phyloP scores from a whole-genome alignment of 1,284 basidiomycete genomes.

The Ustilago shanxiensis region DNA sequence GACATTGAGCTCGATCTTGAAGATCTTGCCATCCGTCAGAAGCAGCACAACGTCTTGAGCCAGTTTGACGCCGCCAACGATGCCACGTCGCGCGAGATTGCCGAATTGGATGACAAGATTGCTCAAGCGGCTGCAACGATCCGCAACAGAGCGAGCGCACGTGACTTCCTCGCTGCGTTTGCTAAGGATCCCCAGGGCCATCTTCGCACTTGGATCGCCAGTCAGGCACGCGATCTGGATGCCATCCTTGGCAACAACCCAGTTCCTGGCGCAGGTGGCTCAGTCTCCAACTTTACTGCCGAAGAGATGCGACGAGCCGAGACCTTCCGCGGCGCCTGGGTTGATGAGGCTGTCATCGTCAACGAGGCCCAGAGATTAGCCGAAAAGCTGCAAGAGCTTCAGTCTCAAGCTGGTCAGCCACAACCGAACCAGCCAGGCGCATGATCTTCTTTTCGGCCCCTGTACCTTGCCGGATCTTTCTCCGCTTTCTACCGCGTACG shows the following conservation, averaged over 20 bases:
- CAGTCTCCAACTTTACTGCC: conserved; percentile 74
- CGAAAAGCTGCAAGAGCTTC: conserved; percentile 61
- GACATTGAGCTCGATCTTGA: conserved; percentile 92
- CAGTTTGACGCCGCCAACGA: conserved; percentile 78
- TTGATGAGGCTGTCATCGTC: conserved; percentile 69
- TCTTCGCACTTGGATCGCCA: conserved; percentile 88
- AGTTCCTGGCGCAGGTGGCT: conserved; percentile 76
- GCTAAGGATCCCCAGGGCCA: conserved; percentile 83
- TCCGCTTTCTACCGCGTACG: background rate
- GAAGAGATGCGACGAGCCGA: conserved; percentile 90
- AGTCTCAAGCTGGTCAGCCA: conserved; percentile 37
- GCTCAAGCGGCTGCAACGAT: conserved; percentile 74
- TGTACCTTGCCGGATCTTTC: background rate
- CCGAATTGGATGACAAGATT: conserved; percentile 84
- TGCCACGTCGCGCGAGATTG: conserved; percentile 75
- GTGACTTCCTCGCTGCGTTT: conserved; percentile 87
- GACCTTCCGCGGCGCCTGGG: conserved; percentile 90
- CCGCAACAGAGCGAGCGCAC: conserved; percentile 85
- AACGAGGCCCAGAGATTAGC: conserved; percentile 64
- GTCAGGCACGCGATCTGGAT: conserved; percentile 90
- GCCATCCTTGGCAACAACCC: conserved; percentile 78
- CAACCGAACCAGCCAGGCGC: conserved; percentile 21
- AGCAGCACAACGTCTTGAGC: conserved; percentile 81
- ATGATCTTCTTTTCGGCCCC: background rate
- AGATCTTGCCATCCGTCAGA: conserved; percentile 80